Percentiles rank a stretch among this genome's conserved stretches.
Evolutionary conservation across 2,329 filamentous ascomycete species (phyloP).

Genomic region (Alternaria sp.): DNA sequence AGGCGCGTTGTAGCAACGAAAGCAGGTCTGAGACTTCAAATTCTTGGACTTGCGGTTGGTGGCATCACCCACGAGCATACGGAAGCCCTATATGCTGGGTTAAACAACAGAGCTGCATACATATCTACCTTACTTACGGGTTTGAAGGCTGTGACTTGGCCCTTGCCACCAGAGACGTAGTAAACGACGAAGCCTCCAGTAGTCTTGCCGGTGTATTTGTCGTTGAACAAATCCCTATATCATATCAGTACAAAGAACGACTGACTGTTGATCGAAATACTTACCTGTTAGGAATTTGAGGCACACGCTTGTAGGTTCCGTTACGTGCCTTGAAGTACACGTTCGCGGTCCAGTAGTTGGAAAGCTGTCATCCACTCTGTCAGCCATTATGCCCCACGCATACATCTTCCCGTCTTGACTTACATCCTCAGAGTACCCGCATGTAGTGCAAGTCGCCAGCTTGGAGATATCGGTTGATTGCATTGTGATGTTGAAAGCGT

Average conservation of each 20-base stretch:
- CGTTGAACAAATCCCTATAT: conserved; percentile 48
- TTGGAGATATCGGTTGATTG: conserved; percentile 40
- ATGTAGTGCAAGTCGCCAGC: conserved; percentile 53
- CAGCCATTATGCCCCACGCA: neutral
- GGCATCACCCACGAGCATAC: conserved; percentile 57
- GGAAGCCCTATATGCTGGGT: conserved; percentile 51
- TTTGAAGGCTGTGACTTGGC: conserved; percentile 56
- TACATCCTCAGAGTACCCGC: conserved; percentile 38
- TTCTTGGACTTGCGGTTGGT: conserved; percentile 30
- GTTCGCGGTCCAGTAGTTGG: conserved; percentile 48
- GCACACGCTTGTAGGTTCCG: conserved; percentile 45
- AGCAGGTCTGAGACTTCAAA: conserved; percentile 52
- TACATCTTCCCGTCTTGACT: neutral
- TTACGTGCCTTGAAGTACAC: conserved; percentile 47
- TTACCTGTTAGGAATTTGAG: conserved; percentile 38
- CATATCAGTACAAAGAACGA: neutral
- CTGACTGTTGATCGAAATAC: too few relatives aligned
- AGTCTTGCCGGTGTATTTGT: conserved; percentile 43
- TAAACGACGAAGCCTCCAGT: conserved; percentile 58
- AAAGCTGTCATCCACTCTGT: conserved; percentile 7
- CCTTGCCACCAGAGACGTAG: conserved; percentile 55
- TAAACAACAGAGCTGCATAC: rapidly evolving
- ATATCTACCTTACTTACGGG: conserved; percentile 12
- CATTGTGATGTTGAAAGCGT: conserved; percentile 60
- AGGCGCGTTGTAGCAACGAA: conserved; percentile 57